phyloP scores from a whole-genome alignment of 176 grass and related monocot genomes.

The Carex parvula region DNA sequence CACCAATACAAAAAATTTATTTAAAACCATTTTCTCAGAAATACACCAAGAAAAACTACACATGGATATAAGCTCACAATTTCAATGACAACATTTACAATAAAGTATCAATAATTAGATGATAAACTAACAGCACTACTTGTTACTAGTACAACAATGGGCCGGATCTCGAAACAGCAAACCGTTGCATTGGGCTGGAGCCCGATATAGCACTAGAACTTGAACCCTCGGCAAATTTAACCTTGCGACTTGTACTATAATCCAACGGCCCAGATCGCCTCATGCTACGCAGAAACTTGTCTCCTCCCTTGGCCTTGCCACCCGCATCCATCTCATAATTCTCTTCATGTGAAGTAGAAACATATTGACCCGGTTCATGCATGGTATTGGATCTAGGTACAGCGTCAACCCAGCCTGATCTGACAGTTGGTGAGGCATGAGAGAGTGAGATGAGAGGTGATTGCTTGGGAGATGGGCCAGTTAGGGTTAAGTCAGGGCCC shows the following conservation, averaged over 20 bases:
- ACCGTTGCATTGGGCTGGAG: slow-evolving; percentile 51
- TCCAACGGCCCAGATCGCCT: slow-evolving; percentile 79
- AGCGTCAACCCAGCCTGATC: slow-evolving; percentile 40
- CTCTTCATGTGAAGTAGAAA: slow-evolving; percentile 51
- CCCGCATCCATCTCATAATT: slow-evolving; percentile 42
- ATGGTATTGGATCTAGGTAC: slow-evolving; percentile 52
- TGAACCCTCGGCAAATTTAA: slow-evolving; percentile 73
- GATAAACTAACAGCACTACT: not conserved
- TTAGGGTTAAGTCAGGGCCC: slow-evolving; percentile 36
- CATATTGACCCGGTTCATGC: slow-evolving; percentile 47
- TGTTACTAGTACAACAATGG: slow-evolving; percentile 78
- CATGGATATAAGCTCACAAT: not conserved
- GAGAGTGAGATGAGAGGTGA: slow-evolving; percentile 85
- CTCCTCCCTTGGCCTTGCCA: slow-evolving; percentile 40
- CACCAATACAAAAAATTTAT: not conserved
- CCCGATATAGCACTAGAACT: slow-evolving; percentile 63
- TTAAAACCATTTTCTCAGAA: not conserved
- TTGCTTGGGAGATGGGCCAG: slow-evolving; percentile 68
- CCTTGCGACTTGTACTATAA: slow-evolving; percentile 61
- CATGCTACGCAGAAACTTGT: slow-evolving; percentile 59
- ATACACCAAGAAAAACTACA: slow-evolving; percentile 1
- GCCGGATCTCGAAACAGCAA: slow-evolving; percentile 78
- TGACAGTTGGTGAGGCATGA: slow-evolving; percentile 58
- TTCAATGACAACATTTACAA: slow-evolving; percentile 6
- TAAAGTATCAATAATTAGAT: slow-evolving; percentile 4